Evolutionary conservation across 805 yeast species (phyloP).

Genomic region (Teunomyces kruisii): DNA sequence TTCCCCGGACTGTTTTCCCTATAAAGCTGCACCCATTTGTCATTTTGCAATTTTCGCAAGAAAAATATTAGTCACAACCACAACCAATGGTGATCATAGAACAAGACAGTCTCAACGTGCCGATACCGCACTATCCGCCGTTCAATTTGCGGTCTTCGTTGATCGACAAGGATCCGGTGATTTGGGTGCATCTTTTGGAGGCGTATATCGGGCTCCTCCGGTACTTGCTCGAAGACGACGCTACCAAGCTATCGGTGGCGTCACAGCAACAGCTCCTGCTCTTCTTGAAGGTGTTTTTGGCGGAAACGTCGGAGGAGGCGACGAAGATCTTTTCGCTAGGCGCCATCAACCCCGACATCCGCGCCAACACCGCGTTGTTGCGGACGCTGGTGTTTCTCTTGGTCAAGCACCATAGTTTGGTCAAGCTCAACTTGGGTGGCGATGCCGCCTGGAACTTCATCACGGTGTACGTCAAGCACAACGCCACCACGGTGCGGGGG

Average conservation of each 20-base stretch:
- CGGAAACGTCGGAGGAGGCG: conserved; percentile 62
- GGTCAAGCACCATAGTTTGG: conserved; percentile 51
- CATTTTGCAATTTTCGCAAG: neutral
- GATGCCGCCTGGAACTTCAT: conserved; percentile 66
- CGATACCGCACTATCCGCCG: conserved; percentile 73
- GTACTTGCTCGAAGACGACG: conserved; percentile 37
- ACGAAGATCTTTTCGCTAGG: conserved; percentile 67
- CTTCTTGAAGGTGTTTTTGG: conserved; percentile 57
- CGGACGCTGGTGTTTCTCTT: conserved; percentile 51
- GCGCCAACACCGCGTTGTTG: conserved; percentile 48
- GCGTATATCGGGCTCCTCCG: conserved; percentile 56
- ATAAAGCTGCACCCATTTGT: neutral
- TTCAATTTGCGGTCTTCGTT: conserved; percentile 72
- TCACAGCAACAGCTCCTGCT: conserved; percentile 58
- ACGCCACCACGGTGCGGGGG: conserved; percentile 46
- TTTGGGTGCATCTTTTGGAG: conserved; percentile 73
- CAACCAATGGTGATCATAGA: neutral
- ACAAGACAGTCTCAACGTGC: conserved; percentile 32
- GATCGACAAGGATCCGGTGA: conserved; percentile 80
- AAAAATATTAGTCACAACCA: neutral
- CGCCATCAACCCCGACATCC: conserved; percentile 67
- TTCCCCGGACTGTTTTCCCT: neutral
- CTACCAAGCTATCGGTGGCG: conserved; percentile 44
- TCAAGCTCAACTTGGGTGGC: conserved; percentile 57
- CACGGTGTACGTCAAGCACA: conserved; percentile 48